Evolutionary conservation across 192 early-diverging fungal species (phyloP), one percentile per base, ranked within the genome.

Genomic region (Irineochytrium annulatum): DNA sequence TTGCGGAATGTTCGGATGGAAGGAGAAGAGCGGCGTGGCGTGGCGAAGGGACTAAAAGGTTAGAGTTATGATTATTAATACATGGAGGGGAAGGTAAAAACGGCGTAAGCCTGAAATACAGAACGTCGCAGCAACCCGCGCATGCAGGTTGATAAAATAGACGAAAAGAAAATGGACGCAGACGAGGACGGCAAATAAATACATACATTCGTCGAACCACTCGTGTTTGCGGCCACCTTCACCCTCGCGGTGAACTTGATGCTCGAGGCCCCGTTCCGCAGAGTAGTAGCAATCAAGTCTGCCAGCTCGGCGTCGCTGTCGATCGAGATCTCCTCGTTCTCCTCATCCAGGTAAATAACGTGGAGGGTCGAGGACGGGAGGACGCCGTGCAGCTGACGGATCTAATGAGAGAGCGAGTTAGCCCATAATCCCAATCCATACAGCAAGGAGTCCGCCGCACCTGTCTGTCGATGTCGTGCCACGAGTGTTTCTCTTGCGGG

Each of bases 121-220:
- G n/a, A n/a, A n/a, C n/a, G n/a, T n/a, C n/a, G n/a, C n/a, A n/a
- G n/a, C n/a, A n/a, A n/a, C n/a, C n/a, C n/a, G n/a, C n/a, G n/a
- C n/a, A n/a, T n/a, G n/a, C n/a, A n/a, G n/a, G n/a, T n/a, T n/a
- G n/a, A n/a, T n/a, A 41, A 8, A n/a, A 41, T 41, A 17, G 46
- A 5, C 13, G 24, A 8, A 24, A 24, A 8, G 11, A 24, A 8
- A 24, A 8, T 22, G 46, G 11, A 24, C 17, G 46, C 6, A 49
- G 26, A 24, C 6, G 46, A 8, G 8, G 13, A 6, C 26, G 11
- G 6, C 13, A 49, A 49, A 24, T 24, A 24, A 49, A 49, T 49
- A 49, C 26, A 49, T 49, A 49, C 46, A 49, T 49, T 49, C 46
- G 17, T 24, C 46, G n/a, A n/a, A n/a, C n/a, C n/a, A n/a, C n/a